Percentiles rank a stretch among this genome's conserved stretches.
These are phyloP conservation scores for Phytophthora kernoviae DNA, from an alignment of 352 stramenopile genomes.

Conservation along the genomic window DNA sequence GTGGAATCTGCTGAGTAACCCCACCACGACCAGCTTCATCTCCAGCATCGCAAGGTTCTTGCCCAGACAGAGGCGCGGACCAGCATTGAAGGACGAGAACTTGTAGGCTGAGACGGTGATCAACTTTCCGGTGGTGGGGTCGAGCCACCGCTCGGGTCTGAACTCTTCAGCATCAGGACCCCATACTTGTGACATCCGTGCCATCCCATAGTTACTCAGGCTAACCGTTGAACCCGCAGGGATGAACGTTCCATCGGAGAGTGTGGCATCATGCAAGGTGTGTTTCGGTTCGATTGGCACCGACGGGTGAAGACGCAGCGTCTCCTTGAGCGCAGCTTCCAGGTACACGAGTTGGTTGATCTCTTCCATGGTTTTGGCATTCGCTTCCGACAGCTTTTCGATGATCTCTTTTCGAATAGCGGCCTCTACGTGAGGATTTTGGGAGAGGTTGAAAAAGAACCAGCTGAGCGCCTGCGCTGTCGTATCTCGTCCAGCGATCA, in stretches of 20 bases:
- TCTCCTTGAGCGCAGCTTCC: constrained; percentile 57
- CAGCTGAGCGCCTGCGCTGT: constrained; percentile 75
- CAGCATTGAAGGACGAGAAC: constrained; percentile 71
- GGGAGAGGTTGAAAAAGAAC: constrained; percentile 63
- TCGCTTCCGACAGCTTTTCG: constrained; percentile 21
- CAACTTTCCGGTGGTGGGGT: constrained; percentile 31
- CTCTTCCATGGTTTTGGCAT: constrained; percentile 31
- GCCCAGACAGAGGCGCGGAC: constrained; percentile 67
- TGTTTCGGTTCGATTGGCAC: constrained; percentile 51
- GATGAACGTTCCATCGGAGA: constrained; percentile 66
- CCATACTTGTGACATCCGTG: constrained; percentile 53
- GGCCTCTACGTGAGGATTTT: constrained; percentile 47
- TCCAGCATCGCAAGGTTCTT: constrained; percentile 75
- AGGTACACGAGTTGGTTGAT: constrained; percentile 45
- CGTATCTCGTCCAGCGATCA: constrained; percentile 81
- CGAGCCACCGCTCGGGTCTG: constrained; percentile 64
- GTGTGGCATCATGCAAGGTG: constrained; percentile 42
- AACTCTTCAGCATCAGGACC: constrained; percentile 51
- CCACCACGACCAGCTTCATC: constrained; percentile 69
- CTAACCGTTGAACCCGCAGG: constrained; percentile 29
- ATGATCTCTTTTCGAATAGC: constrained; percentile 52
- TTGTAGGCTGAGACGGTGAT: constrained; percentile 52
- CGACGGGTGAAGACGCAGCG: constrained; percentile 58
- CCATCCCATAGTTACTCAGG: constrained; percentile 53
- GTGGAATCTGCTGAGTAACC: constrained; percentile 59